Conservation (phyloP, 768 basidiomycete genomes). For the Ramaria sp. region DNA sequence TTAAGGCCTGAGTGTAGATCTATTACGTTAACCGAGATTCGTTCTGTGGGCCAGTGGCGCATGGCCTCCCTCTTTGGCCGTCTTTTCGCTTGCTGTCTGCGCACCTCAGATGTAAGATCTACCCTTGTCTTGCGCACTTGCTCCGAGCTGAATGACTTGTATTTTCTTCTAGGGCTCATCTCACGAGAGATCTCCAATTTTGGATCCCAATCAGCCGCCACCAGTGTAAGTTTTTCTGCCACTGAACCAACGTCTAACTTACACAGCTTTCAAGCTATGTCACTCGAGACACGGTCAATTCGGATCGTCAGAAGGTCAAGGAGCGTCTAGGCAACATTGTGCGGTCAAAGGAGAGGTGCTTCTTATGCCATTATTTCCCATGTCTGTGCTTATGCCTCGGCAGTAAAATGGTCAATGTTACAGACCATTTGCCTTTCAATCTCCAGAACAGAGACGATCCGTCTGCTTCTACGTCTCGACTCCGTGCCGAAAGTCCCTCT, state of each 20-base stretch:
- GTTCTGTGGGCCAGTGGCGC: neutral
- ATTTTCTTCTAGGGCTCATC: neutral
- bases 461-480: conserved; percentile 1
- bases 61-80: neutral
- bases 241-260: neutral
- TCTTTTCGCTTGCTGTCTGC: conserved; percentile 1
- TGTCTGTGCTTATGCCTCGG: neutral
- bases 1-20: neutral
- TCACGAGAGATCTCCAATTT: neutral
- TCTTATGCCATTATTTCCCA: neutral
- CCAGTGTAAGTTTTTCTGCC: neutral
- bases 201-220: neutral
- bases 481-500: conserved; percentile 7
- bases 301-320: conserved; percentile 5
- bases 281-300: neutral
- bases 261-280: conserved; percentile 2
- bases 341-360: conserved; percentile 2
- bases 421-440: conserved; percentile 5
- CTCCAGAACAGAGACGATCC: conserved; percentile 3
- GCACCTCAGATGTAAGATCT: neutral
- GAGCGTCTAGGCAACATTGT: conserved; percentile 7
- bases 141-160: neutral
- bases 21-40: neutral
- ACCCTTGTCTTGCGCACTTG: neutral
- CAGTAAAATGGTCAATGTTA: conserved; percentile 9